These are phyloP conservation scores for Carex pumila DNA, from an alignment of 176 grass and related monocot species.

Conservation along the genomic window DNA sequence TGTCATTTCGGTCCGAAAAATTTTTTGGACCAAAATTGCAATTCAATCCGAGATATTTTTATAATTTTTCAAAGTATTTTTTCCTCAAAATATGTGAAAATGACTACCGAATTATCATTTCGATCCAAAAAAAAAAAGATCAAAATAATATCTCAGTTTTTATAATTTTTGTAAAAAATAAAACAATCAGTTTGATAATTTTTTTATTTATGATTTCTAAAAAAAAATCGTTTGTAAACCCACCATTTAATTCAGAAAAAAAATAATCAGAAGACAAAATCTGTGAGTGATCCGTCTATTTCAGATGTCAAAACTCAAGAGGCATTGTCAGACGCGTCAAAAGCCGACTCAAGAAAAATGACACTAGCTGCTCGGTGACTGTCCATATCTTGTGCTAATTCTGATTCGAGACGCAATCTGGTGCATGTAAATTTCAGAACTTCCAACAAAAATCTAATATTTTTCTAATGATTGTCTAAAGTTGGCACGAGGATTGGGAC, in stretches of 20 bases:
- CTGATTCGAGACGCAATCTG: background rate
- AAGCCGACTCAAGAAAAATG: background rate
- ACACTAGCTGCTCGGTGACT: background rate
- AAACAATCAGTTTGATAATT: no score
- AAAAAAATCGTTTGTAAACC: background rate
- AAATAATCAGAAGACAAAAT: background rate
- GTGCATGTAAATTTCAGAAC: background rate
- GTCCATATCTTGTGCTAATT: background rate
- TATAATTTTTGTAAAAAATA: no score
- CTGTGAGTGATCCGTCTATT: background rate
- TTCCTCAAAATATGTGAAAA: no score
- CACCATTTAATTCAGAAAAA: background rate
- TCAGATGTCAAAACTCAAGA: background rate
- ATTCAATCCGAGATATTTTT: no score
- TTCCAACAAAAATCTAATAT: background rate
- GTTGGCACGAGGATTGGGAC: background rate
- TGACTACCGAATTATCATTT: no score
- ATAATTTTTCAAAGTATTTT: no score
- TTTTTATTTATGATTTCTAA: no score
- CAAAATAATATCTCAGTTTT: no score
- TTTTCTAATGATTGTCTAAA: background rate
- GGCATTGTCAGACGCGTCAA: background rate
- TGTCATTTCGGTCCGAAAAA: no score
- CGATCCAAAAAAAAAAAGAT: no score
- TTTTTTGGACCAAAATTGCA: no score